Conservation (phyloP, 805 yeast species). For the Candida ulmi region DNA sequence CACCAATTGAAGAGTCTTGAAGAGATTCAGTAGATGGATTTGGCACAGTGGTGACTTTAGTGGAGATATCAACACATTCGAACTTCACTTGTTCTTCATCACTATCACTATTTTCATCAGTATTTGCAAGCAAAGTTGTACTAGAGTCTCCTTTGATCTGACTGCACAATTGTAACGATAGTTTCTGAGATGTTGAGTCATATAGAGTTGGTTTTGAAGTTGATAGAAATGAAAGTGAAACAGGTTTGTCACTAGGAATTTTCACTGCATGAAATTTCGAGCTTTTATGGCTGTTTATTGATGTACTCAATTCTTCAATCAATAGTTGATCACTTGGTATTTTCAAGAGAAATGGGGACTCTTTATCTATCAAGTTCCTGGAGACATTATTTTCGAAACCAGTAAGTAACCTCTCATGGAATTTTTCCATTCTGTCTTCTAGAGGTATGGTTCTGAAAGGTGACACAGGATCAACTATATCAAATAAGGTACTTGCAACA, state of each 20-base stretch:
- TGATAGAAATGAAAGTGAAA: slow-evolving; percentile 4
- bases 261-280: slow-evolving; percentile 3
- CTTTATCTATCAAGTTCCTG: slow-evolving; percentile 23
- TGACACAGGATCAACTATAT: slow-evolving; percentile 44
- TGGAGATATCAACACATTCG: slow-evolving; percentile 40
- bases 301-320: background rate
- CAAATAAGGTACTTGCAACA: slow-evolving; percentile 54
- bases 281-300: background rate
- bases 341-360: slow-evolving; percentile 16
- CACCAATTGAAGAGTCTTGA: slow-evolving; percentile 52
- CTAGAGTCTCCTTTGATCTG: background rate
- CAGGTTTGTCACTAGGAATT: slow-evolving; percentile 1
- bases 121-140: background rate
- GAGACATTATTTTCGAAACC: slow-evolving; percentile 48
- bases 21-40: slow-evolving; percentile 29
- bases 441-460: slow-evolving; percentile 49
- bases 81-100: slow-evolving; percentile 4
- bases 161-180: slow-evolving; percentile 10
- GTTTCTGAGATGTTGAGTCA: background rate
- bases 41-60: slow-evolving; percentile 41
- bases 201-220: background rate
- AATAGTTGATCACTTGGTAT: slow-evolving; percentile 18
- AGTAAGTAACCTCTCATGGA: slow-evolving; percentile 40
- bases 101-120: background rate
- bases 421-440: slow-evolving; percentile 50